Conservation (phyloP, 1,284 basidiomycete species). For the Ustilago nuda region DNA sequence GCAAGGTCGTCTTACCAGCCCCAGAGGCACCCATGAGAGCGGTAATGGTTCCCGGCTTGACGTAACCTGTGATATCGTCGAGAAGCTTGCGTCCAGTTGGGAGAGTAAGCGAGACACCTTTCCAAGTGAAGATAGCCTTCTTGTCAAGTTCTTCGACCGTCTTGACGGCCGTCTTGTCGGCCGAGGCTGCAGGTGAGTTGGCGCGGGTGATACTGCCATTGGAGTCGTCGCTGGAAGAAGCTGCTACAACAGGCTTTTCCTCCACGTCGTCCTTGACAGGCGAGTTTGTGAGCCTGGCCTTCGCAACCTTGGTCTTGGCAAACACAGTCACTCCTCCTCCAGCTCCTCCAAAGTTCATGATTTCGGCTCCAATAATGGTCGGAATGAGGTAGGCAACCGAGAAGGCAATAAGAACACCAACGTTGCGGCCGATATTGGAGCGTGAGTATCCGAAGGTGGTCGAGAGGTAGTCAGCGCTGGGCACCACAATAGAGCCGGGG, state of each 20-base stretch:
- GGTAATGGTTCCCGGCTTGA: constrained; percentile 82
- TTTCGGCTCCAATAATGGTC: constrained; percentile 55
- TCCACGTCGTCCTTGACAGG: constrained; percentile 32
- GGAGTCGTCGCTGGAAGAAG: constrained; percentile 8
- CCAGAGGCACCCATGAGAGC: constrained; percentile 80
- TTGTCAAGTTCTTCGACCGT: constrained; percentile 50
- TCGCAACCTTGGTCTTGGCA: constrained; percentile 42
- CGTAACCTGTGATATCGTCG: constrained; percentile 83
- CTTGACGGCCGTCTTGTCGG: constrained; percentile 35
- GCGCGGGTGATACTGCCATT: constrained; percentile 44
- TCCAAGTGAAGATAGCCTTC: constrained; percentile 70
- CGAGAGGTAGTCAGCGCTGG: constrained; percentile 72
- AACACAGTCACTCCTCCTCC: constrained; percentile 65
- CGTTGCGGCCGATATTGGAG: constrained; percentile 71
- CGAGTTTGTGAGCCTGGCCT: constrained; percentile 25
- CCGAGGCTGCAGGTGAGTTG: constrained; percentile 27
- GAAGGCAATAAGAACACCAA: constrained; percentile 70
- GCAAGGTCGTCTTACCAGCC: constrained; percentile 74
- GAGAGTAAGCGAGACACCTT: constrained; percentile 72
- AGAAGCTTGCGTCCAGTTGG: constrained; percentile 75
- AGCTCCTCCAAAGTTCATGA: constrained; percentile 55
- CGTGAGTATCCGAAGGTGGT: constrained; percentile 77
- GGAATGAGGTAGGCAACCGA: constrained; percentile 60
- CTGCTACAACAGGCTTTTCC: constrained; percentile 21
- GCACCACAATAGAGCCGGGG: constrained; percentile 70